phyloP scores from a whole-genome alignment of 140 eudicot genomes.

The Senecio squalidus region DNA sequence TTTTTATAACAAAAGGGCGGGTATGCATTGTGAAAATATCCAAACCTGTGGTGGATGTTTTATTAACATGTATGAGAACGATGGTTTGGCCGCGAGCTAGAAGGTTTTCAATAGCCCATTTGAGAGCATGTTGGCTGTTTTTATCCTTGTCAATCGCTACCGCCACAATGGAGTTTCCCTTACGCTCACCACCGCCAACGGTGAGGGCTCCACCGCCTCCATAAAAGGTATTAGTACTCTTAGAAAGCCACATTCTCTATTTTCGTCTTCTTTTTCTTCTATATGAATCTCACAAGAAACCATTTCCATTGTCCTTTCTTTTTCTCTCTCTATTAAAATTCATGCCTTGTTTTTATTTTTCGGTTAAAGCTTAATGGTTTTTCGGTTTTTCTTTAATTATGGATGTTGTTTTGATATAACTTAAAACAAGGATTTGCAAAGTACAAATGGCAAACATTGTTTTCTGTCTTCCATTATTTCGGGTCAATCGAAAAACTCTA shows the following conservation, averaged over 20 bases:
- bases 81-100: constrained; percentile 56
- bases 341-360: constrained; percentile 17
- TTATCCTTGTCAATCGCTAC: constrained; percentile 77
- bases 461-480: not conserved
- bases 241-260: constrained; percentile 25
- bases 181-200: constrained; percentile 8
- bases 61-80: constrained; percentile 56
- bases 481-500: constrained; percentile 14
- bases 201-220: not conserved
- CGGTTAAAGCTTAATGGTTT: constrained; percentile 20
- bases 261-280: constrained; percentile 10
- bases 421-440: constrained; percentile 16
- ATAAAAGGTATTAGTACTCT: constrained; percentile 13
- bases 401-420: constrained; percentile 21
- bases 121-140: constrained; percentile 66
- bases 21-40: not conserved
- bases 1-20: not conserved
- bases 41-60: constrained; percentile 11
- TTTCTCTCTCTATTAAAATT: constrained; percentile 11
- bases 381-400: constrained; percentile 15
- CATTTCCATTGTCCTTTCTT: constrained; percentile 14
- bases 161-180: constrained; percentile 40
- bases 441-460: constrained; percentile 11
- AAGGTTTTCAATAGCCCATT: constrained; percentile 62
- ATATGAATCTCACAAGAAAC: constrained; percentile 9